A percentile compares a stretch with the other conserved stretches of the same genome.
Conservation (phyloP, 805 yeast genomes). For the Monosporozyma solicola region DNA sequence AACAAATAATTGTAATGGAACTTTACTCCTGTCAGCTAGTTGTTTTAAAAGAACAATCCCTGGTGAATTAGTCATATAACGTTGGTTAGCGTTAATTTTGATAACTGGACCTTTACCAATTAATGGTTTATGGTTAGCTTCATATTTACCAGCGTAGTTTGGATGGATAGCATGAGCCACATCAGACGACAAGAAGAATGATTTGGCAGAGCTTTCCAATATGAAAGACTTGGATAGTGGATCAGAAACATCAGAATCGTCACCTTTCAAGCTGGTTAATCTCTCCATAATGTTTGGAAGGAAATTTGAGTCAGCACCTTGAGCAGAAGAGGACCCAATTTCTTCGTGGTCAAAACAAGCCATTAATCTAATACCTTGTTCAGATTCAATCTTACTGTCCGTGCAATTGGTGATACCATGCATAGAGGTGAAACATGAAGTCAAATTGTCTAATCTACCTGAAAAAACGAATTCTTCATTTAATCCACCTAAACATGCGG, state of each 20-base stretch:
- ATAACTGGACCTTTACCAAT: slow-evolving; percentile 88
- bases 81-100: slow-evolving; percentile 89
- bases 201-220: slow-evolving; percentile 55
- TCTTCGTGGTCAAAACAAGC: slow-evolving; percentile 95
- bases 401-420: slow-evolving; percentile 52
- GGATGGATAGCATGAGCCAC: slow-evolving; percentile 98
- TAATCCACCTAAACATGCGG: slow-evolving; percentile 77
- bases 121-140: slow-evolving; percentile 66
- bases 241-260: slow-evolving; percentile 28
- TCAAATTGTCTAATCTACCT: slow-evolving; percentile 84
- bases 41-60: slow-evolving; percentile 74
- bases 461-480: slow-evolving; percentile 86
- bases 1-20: slow-evolving; percentile 91
- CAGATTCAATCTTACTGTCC: slow-evolving; percentile 34
- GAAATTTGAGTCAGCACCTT: slow-evolving; percentile 93
- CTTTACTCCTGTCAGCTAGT: slow-evolving; percentile 54
- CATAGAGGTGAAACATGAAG: slow-evolving; percentile 75
- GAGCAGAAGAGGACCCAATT: slow-evolving; percentile 87
- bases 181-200: slow-evolving; percentile 86
- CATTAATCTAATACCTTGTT: slow-evolving; percentile 57
- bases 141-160: slow-evolving; percentile 71
- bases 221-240: slow-evolving; percentile 32
- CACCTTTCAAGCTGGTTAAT: slow-evolving; percentile 41
- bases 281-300: slow-evolving; percentile 71
- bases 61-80: slow-evolving; percentile 88